Percentiles rank a stretch among this genome's conserved stretches.
Conservation (phyloP, 345 rosid species). For the Citrus australasica region DNA sequence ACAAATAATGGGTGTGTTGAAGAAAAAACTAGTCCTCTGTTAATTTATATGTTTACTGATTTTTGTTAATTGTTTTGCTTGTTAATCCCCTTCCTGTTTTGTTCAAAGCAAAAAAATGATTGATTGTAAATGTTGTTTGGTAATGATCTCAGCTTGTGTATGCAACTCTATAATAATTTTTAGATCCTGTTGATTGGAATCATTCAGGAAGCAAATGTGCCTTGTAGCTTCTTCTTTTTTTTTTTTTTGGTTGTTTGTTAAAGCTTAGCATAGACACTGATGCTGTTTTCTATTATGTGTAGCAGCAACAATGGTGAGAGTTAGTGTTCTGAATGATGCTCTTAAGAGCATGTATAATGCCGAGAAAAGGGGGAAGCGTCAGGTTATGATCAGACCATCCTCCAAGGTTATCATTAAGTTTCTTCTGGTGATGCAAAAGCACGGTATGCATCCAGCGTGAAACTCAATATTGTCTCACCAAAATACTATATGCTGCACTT, state of each 20-base stretch:
- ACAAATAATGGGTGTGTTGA: background rate
- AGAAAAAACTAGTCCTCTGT: background rate
- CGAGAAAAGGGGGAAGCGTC: conserved; percentile 47
- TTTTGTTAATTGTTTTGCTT: background rate
- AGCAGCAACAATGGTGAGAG: conserved; percentile 39
- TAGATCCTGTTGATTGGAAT: background rate
- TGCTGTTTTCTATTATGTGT: too few species aligned
- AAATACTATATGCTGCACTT: background rate
- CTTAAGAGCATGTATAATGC: conserved; percentile 58
- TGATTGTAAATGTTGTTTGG: background rate
- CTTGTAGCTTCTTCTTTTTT: background rate
- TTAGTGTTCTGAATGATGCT: conserved; percentile 55
- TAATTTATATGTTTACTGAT: background rate
- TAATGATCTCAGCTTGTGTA: background rate
- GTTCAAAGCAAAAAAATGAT: background rate
- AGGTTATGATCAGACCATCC: conserved; percentile 56
- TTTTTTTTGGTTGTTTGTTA: background rate
- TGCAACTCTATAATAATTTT: too few species aligned
- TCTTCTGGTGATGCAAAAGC: conserved; percentile 56
- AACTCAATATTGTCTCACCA: background rate
- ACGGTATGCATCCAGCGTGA: conserved; percentile 24
- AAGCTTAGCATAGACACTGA: conserved; percentile 1
- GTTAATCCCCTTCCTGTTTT: background rate
- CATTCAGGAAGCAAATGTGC: background rate
- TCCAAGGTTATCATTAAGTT: conserved; percentile 53